Base-by-base conservation (phyloP, 768 basidiomycete species). In the Boletus coccyginus region DNA sequence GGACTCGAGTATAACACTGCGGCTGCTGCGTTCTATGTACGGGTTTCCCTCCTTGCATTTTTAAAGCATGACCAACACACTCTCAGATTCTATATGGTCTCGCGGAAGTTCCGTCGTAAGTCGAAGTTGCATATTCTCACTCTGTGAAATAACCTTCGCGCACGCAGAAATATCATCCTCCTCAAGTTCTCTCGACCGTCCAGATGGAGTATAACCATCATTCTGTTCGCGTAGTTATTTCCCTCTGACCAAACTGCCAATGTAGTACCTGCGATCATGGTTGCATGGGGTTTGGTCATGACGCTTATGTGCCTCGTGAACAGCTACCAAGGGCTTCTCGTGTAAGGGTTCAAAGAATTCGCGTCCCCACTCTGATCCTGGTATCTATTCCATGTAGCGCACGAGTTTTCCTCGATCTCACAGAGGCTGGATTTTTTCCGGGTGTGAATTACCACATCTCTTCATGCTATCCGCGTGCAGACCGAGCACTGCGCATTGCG, bases 381-480 rank as follows among this genome's bases (percentile, higher is more conserved):
- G 8, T 35, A 3, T 46, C 8, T 45, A n/a, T n/a, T n/a, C n/a
- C n/a, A n/a, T 39, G 21, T 53, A 79, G 75, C 32, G 70, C 70
- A 24, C 71, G 78, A 11, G 31, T 77, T 41, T 75, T 81, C 58
- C 73, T 82, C 14, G 81, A 81, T 46, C 62, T 80, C 32, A 68
- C 78, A 32, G 81, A 81, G 61, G 77, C 75, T 44, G 81, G 82
- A 41, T 57, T 78, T 19, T 73, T 75, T 52, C 73, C 77, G 0
- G 75, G 74, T 1, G 66, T 78, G 52, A 73, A 71, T 2, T 81
- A 78, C 52, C 76, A 74, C 41, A 71, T 84, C 44, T 82, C 81
- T 11, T 67, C 82, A 48, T 87, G 85, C 84, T 83, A 89, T 64
- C 77, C 82, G 11, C 74, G 80, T 36, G 71, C 73, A 50, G 85